Conservation (phyloP, 2,329 filamentous ascomycete species). For the Pseudocercospora fuligena region DNA sequence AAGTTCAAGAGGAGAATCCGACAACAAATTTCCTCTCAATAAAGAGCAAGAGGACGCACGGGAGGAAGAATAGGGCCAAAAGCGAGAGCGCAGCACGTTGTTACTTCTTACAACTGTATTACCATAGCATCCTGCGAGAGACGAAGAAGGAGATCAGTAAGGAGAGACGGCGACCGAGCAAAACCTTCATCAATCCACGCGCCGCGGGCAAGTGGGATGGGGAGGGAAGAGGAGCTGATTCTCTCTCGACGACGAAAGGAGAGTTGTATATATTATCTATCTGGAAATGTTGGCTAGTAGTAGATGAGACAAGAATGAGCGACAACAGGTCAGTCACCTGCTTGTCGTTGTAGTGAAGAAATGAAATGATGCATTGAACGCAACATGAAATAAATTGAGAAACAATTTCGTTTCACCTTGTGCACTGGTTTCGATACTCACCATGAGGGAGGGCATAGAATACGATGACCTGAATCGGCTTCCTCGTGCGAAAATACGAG, state of each 20-base stretch:
- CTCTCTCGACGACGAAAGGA: not conserved
- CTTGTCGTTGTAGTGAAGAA: not conserved
- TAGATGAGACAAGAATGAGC: not conserved
- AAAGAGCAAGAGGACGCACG: not conserved
- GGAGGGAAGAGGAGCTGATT: not conserved
- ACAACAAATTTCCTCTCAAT: not conserved
- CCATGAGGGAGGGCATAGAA: too few species aligned
- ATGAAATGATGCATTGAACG: not conserved
- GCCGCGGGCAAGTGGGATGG: not conserved
- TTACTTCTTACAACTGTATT: slow-evolving; percentile 11
- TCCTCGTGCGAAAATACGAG: too few species aligned
- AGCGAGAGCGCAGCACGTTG: slow-evolving; percentile 4
- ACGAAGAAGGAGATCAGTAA: not conserved
- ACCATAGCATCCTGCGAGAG: not conserved
- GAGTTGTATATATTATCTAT: slow-evolving; percentile 10
- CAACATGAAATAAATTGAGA: too few species aligned
- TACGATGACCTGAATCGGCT: too few species aligned
- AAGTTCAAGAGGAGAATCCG: not conserved
- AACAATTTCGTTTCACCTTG: too few species aligned
- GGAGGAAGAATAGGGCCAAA: not conserved
- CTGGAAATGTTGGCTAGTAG: slow-evolving; percentile 9
- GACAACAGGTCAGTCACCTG: not conserved
- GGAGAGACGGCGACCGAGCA: not conserved
- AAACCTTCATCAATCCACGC: not conserved
- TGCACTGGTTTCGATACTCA: too few species aligned